Evolutionary conservation across 192 early-diverging fungal species (phyloP).

Genomic region (Podila minutissima): DNA sequence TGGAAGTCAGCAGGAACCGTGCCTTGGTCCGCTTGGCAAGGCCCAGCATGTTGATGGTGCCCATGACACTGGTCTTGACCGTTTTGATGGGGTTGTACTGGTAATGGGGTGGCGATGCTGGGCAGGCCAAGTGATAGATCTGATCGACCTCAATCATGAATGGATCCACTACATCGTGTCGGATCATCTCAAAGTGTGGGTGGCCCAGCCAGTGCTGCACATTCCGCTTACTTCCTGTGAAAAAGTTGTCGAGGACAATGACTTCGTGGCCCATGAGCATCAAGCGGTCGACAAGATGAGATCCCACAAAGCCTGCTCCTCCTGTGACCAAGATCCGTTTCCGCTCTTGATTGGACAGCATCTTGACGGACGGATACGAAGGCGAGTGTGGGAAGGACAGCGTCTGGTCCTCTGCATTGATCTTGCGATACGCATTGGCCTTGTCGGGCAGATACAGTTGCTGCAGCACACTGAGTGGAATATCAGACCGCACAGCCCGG

Average conservation of each 20-base stretch:
- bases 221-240: slow-evolving; percentile 80
- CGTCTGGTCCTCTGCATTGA: slow-evolving; percentile 46
- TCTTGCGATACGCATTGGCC: slow-evolving; percentile 15
- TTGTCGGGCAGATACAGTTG: slow-evolving; percentile 43
- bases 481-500: slow-evolving; percentile 39
- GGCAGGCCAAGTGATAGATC: slow-evolving; percentile 90
- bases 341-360: slow-evolving; percentile 59
- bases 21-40: slow-evolving; percentile 85
- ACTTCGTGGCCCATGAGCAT: slow-evolving; percentile 88
- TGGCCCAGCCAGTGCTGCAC: slow-evolving; percentile 87
- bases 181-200: slow-evolving; percentile 81
- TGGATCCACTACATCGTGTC: slow-evolving; percentile 87
- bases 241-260: slow-evolving; percentile 85
- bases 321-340: slow-evolving; percentile 86
- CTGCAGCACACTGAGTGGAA: slow-evolving; percentile 23
- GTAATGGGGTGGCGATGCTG: slow-evolving; percentile 88
- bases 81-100: slow-evolving; percentile 90
- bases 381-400: slow-evolving; percentile 53
- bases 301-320: slow-evolving; percentile 90
- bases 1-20: slow-evolving; percentile 80
- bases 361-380: slow-evolving; percentile 68
- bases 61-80: slow-evolving; percentile 85
- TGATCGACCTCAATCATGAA: slow-evolving; percentile 87
- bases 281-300: slow-evolving; percentile 81
- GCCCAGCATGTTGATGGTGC: slow-evolving; percentile 89